Conservation (phyloP, 345 rosid species). For the Rhodomyrtus tomentosa region DNA sequence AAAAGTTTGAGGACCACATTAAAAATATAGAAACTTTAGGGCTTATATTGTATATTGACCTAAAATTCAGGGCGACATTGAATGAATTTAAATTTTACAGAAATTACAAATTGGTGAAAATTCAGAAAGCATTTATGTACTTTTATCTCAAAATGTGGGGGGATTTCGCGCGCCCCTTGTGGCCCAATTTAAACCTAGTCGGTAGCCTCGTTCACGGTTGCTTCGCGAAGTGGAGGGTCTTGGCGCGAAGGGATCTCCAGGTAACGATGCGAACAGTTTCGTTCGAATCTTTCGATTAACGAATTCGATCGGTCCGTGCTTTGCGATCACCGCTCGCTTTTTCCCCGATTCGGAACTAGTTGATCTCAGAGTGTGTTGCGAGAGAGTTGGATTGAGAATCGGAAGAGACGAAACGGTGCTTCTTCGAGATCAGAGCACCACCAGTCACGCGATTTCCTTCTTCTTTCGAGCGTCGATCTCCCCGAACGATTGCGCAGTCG, state of each 20-base stretch:
- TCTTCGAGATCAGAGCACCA: neutral
- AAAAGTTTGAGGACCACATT: too few relatives aligned
- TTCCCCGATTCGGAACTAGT: neutral
- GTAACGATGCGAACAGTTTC: neutral
- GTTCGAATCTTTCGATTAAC: neutral
- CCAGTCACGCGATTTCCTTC: neutral
- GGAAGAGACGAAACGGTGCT: neutral
- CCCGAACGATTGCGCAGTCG: neutral
- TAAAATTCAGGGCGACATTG: too few relatives aligned
- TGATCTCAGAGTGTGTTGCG: neutral
- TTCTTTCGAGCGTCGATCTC: neutral
- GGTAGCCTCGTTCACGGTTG: neutral
- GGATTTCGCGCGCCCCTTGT: neutral
- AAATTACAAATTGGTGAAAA: too few relatives aligned
- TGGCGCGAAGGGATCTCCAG: neutral
- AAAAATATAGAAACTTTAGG: too few relatives aligned
- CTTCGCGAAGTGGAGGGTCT: neutral
- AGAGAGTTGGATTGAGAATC: neutral
- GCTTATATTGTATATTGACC: rapidly evolving
- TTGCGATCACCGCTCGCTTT: neutral
- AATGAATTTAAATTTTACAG: too few relatives aligned
- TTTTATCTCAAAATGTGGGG: too few relatives aligned
- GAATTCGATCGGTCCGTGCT: neutral
- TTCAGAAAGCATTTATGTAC: too few relatives aligned
- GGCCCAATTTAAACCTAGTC: neutral